Evolutionary conservation across 805 yeast species (phyloP).

Genomic region (Suhomyces xylopsoci): DNA sequence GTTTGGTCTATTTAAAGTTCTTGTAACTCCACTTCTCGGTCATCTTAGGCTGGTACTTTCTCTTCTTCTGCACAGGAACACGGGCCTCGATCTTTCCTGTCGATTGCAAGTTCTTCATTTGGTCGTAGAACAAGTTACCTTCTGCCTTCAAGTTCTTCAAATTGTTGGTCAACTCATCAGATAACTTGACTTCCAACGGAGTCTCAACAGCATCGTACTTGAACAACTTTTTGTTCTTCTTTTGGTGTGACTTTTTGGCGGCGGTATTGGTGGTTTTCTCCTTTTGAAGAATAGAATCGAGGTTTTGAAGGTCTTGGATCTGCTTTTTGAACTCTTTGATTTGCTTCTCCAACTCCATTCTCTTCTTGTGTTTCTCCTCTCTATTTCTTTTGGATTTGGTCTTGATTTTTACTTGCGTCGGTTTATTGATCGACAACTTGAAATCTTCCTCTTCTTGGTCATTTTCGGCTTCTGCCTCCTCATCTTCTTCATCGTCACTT

Average conservation of each 20-base stretch:
- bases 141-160: constrained; percentile 84
- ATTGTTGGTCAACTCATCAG: constrained; percentile 85
- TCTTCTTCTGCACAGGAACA: constrained; percentile 60
- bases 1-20: constrained; percentile 63
- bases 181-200: constrained; percentile 72
- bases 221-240: constrained; percentile 35
- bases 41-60: constrained; percentile 67
- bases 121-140: constrained; percentile 80
- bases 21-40: constrained; percentile 94
- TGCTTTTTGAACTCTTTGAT: constrained; percentile 58
- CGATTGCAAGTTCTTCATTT: constrained; percentile 76
- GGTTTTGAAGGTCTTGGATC: constrained; percentile 52
- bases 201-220: constrained; percentile 42
- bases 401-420: constrained; percentile 66
- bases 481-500: constrained; percentile 36
- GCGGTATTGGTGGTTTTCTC: constrained; percentile 28
- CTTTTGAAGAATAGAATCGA: constrained; percentile 20
- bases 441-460: constrained; percentile 31
- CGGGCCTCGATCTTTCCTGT: constrained; percentile 86
- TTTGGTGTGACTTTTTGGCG: constrained; percentile 28
- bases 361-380: constrained; percentile 60
- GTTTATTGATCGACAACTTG: constrained; percentile 67
- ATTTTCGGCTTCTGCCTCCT: constrained; percentile 30
- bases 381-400: constrained; percentile 75
- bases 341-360: constrained; percentile 51